Conservation (phyloP, 768 basidiomycete species). For the Cystobasidium ongulense region DNA sequence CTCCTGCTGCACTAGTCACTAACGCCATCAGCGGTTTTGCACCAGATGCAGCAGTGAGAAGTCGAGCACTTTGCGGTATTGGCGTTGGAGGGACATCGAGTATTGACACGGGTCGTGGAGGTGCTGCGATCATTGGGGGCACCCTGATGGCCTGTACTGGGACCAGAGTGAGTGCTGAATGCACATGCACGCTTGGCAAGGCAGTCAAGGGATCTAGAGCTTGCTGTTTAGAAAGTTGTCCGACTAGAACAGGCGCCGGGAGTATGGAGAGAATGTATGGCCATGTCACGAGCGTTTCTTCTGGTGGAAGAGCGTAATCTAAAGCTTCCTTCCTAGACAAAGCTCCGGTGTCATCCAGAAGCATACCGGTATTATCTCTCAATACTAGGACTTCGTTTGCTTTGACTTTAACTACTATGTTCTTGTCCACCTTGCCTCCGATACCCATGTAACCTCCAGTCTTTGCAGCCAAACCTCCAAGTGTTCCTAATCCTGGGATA, state of each 20-base stretch:
- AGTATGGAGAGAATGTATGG: conserved; percentile 40
- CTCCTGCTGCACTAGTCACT: conserved; percentile 13
- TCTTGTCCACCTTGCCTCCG: conserved; percentile 50
- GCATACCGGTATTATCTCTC: conserved; percentile 43
- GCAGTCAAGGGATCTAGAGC: conserved; percentile 25
- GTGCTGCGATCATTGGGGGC: conserved; percentile 37
- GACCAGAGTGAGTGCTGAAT: conserved; percentile 60
- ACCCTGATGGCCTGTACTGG: conserved; percentile 59
- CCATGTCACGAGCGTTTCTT: conserved; percentile 54
- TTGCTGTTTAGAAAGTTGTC: conserved; percentile 1
- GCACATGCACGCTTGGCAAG: conserved; percentile 60
- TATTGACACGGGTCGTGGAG: conserved; percentile 33
- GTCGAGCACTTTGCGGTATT: conserved; percentile 52
- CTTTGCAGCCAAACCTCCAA: conserved; percentile 31
- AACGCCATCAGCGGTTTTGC: conserved; percentile 59
- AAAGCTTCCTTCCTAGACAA: conserved; percentile 55
- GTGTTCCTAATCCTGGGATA: conserved; percentile 28
- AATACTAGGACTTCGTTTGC: conserved; percentile 59
- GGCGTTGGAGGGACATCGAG: conserved; percentile 41
- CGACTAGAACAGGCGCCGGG: background rate
- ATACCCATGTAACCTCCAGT: conserved; percentile 32
- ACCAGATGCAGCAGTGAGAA: conserved; percentile 62
- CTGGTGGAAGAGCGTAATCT: conserved; percentile 70
- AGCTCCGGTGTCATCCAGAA: conserved; percentile 22
- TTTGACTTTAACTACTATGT: conserved; percentile 53